These are phyloP conservation scores for Dacryopinax primogenitus DNA, from an alignment of 768 basidiomycete species.

Conservation along the genomic window DNA sequence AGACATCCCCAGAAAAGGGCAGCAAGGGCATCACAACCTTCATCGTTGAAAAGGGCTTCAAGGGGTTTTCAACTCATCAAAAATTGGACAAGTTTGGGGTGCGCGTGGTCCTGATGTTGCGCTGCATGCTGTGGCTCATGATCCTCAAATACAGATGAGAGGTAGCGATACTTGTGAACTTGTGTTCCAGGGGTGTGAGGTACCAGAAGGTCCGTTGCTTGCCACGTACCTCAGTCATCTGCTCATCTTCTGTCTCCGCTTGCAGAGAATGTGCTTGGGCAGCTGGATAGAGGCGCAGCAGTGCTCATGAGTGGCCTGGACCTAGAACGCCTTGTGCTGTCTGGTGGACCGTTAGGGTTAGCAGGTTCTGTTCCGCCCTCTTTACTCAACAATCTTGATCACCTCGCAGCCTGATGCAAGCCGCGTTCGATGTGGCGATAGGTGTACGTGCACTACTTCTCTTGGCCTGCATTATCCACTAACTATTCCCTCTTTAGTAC, in stretches of 20 bases:
- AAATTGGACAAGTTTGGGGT: constrained; percentile 86
- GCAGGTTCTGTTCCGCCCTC: neutral
- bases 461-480: neutral
- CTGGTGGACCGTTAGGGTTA: constrained; percentile 82
- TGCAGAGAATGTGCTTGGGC: constrained; percentile 71
- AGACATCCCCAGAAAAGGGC: constrained; percentile 60
- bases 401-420: constrained; percentile 64
- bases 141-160: constrained; percentile 47
- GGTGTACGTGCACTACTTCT: constrained; percentile 24
- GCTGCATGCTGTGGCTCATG: neutral
- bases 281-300: constrained; percentile 61
- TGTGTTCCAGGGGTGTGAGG: constrained; percentile 79
- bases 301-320: constrained; percentile 94
- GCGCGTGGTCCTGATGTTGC: neutral
- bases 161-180: constrained; percentile 91
- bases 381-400: neutral
- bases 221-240: neutral
- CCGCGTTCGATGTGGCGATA: constrained; percentile 76
- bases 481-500: constrained; percentile 34
- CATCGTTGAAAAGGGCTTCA: constrained; percentile 68
- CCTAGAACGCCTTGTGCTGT: constrained; percentile 79
- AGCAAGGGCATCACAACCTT: constrained; percentile 89
- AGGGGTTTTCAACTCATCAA: constrained; percentile 77
- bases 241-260: neutral
- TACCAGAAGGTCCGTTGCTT: constrained; percentile 57